phyloP scores from a whole-genome alignment of 2,329 filamentous ascomycete species.

The Colletotrichum ledebouriae region DNA sequence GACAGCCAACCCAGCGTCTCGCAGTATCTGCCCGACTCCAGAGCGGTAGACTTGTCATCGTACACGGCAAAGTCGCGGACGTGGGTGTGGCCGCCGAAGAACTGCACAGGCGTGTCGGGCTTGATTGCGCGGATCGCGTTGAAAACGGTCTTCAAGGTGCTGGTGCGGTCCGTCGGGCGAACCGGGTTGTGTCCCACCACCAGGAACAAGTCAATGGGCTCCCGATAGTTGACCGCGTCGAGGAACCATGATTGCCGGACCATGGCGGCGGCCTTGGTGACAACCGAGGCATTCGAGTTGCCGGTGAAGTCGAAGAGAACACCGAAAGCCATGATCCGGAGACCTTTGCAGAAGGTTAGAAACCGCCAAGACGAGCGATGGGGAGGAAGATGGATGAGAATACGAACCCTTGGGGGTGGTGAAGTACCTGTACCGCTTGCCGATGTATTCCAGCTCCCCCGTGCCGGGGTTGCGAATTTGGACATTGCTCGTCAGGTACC shows the following conservation, averaged over 20 bases:
- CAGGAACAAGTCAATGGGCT: conserved; percentile 74
- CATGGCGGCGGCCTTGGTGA: conserved; percentile 66
- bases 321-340: conserved; percentile 60
- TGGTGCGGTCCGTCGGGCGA: conserved; percentile 57
- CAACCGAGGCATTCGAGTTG: conserved; percentile 72
- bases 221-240: conserved; percentile 63
- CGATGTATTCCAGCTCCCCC: conserved; percentile 56
- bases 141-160: conserved; percentile 62
- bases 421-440: conserved; percentile 60
- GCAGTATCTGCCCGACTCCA: conserved; percentile 76
- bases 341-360: conserved; percentile 35
- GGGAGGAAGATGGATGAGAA: fast-evolving
- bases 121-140: conserved; percentile 69
- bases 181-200: conserved; percentile 75
- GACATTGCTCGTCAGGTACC: conserved; percentile 61
- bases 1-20: conserved; percentile 77
- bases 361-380: background rate
- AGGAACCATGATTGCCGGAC: conserved; percentile 72
- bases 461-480: conserved; percentile 57
- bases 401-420: conserved; percentile 53
- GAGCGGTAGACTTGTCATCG: conserved; percentile 70
- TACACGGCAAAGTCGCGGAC: conserved; percentile 75
- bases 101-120: conserved; percentile 71
- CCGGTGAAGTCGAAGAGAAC: conserved; percentile 62
- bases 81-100: conserved; percentile 75